Evolutionary conservation across 208 protist genomes (phyloP).

Genomic region (Acanthamoeba castellanii): DNA sequence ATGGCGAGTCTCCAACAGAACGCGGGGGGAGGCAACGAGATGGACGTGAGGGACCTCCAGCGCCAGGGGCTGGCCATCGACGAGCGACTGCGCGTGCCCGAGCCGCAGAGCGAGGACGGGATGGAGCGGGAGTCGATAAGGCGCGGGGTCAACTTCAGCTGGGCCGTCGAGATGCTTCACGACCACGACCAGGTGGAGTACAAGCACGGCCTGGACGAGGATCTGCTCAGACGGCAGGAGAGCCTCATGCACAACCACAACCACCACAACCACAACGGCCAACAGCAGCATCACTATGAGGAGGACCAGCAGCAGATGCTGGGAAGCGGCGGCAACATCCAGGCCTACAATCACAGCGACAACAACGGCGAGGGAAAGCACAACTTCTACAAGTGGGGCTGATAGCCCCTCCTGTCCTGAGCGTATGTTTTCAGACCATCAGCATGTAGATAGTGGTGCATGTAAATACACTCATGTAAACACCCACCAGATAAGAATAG

Average conservation of each 20-base stretch:
- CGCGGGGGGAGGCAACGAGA: not conserved
- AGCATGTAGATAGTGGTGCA: too few species aligned
- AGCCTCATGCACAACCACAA: not conserved
- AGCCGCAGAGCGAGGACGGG: slow-evolving; percentile 7
- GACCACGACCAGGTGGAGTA: not conserved
- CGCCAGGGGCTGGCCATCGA: not conserved
- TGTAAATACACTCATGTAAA: not conserved
- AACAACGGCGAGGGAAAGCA: not conserved
- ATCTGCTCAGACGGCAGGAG: not conserved
- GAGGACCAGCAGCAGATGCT: slow-evolving; percentile 10
- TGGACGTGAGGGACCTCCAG: not conserved
- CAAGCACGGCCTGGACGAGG: slow-evolving; percentile 18
- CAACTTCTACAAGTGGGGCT: slow-evolving; percentile 59
- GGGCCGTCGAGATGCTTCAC: not conserved
- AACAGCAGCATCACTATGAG: not conserved
- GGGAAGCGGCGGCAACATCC: not conserved
- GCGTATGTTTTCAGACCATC: too few species aligned
- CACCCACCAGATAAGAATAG: too few species aligned
- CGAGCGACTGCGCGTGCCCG: not conserved
- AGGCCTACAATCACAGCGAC: not conserved
- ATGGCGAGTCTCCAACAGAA: not conserved
- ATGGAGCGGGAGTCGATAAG: slow-evolving; percentile 17
- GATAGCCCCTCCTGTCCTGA: not conserved
- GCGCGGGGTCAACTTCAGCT: not conserved
- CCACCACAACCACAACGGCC: not conserved